These are phyloP conservation scores for Naematelia aurantialba DNA, from an alignment of 768 basidiomycete species.

Conservation along the genomic window DNA sequence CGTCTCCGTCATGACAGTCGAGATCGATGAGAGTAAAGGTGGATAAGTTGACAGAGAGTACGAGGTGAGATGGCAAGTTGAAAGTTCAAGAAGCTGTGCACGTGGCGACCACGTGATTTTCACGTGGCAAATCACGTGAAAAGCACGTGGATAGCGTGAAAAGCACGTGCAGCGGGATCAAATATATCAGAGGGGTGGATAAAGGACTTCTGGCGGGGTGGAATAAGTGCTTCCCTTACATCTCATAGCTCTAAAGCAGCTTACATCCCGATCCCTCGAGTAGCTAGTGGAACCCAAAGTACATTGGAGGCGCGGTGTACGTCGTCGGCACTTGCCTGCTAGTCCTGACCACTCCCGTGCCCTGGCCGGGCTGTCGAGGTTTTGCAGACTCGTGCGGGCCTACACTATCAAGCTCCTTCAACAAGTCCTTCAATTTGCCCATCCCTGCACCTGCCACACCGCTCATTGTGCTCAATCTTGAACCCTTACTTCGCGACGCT, in stretches of 20 bases:
- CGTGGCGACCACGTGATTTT: neutral
- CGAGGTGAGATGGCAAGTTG: neutral
- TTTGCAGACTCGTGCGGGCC: neutral
- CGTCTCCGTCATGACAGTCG: too few species aligned
- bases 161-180: too few species aligned
- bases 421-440: constrained; percentile 43
- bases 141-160: too few species aligned
- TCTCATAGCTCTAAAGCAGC: too few species aligned
- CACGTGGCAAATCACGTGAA: neutral
- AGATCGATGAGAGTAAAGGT: too few species aligned
- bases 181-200: neutral
- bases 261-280: neutral
- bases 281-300: constrained; percentile 2
- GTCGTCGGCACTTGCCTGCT: neutral
- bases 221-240: neutral
- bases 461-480: constrained; percentile 32
- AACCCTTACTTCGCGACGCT: constrained; percentile 9
- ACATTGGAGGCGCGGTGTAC: neutral
- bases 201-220: neutral
- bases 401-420: constrained; percentile 44
- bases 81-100: neutral
- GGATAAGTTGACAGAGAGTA: too few species aligned
- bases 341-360: neutral
- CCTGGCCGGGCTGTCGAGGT: neutral
- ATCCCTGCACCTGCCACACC: constrained; percentile 47